A percentile compares a stretch with the other conserved stretches of the same genome.
These are phyloP conservation scores for Phyllosticta paracitricarpa DNA, from an alignment of 2,329 filamentous ascomycete genomes.

Conservation along the genomic window DNA sequence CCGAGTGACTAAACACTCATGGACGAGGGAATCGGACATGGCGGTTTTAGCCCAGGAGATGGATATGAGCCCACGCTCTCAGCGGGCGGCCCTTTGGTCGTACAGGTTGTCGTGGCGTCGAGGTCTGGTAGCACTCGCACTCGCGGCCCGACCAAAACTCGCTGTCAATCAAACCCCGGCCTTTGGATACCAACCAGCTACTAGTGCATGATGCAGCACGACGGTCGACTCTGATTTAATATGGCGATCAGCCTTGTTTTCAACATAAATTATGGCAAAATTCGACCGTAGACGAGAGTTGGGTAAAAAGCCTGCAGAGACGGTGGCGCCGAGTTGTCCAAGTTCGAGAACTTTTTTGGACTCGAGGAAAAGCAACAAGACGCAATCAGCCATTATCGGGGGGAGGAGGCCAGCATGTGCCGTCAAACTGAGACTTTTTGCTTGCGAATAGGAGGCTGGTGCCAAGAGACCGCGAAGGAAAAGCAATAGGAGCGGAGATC, in stretches of 20 bases:
- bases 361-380: not conserved
- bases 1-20: not conserved
- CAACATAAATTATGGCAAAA: not conserved
- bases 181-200: not conserved
- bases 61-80: not conserved
- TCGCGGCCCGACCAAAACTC: not conserved
- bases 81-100: not conserved
- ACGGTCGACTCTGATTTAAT: not conserved
- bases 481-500: not conserved
- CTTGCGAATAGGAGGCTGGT: not conserved
- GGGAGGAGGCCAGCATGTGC: not conserved
- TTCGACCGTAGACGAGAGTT: not conserved
- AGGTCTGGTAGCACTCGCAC: not conserved
- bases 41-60: not conserved
- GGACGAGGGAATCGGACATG: not conserved
- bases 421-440: not conserved
- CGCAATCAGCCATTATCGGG: not conserved
- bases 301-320: not conserved
- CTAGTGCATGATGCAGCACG: not conserved
- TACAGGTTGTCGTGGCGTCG: not conserved
- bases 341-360: not conserved
- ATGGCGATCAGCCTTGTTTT: not conserved
- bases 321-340: not conserved
- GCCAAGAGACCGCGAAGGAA: not conserved
- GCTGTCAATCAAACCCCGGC: not conserved